Base-by-base conservation (phyloP, 495 filamentous ascomycete genomes). In the Penicillium robsamsonii region DNA sequence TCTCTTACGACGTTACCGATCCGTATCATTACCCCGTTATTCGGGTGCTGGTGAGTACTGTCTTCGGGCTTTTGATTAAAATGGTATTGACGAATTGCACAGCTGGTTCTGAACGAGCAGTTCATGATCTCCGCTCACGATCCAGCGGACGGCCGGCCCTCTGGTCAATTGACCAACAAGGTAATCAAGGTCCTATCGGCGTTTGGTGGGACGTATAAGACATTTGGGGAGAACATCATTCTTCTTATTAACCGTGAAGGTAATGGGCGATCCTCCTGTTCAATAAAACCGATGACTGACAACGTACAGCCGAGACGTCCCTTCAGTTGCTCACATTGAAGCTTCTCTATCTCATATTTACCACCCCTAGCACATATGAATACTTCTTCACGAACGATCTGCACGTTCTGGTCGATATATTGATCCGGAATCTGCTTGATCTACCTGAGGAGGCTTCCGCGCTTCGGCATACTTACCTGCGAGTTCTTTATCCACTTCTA, bases 371-470 rank as follows among this genome's bases (percentile, higher is more conserved):
- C 27, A 98, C 95, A 1, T 88, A 92, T 70, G 94, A 98, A 70
- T 98, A 97, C 70, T 98, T 98, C 70, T 98, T 96, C 66, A 96
- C 90, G 18, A 98, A 98, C 69, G 94, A 98, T 65, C 80, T 98
- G 8, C 89, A 90, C 41, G 94, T 98, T 12, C 82, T 98, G 13
- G 82, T 97, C 40, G 94, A 98, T 64, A 93, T 98, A 64, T 89
- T 97, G 50, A 90, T 98, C 53, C 91, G 94, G 35, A 98, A 98
- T 61, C 79, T 98, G 12, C 83, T 97, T 37, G 94, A 98, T 68
- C 80, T 98, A 5, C 92, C 93, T 0, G 85, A 88, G 55, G 90
- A 92, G 60, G 80, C 90, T 50, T 79, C 82, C 49, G 81, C 90
- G 9, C 75, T 98, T 44, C 84, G 94, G 29, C 95, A 98, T 67